Conservation (phyloP, 495 filamentous ascomycete species). For the Tetracladium marchalianum region DNA sequence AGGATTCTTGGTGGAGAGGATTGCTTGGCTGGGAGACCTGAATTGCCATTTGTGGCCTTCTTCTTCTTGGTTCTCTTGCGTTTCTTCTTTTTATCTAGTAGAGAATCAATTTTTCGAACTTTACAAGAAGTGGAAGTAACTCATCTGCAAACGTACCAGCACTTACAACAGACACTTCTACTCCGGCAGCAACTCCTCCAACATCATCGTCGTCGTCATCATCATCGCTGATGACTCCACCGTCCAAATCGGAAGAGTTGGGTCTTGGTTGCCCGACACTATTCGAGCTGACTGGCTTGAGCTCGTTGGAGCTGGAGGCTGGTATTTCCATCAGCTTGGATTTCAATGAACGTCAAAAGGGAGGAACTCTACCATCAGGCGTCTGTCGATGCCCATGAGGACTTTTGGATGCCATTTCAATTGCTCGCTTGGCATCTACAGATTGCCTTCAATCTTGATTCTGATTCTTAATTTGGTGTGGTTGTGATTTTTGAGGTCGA, state of each 20-base stretch:
- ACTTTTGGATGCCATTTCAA: conserved; percentile 18
- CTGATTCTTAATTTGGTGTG: background rate
- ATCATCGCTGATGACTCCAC: conserved; percentile 14
- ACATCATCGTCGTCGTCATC: conserved; percentile 15
- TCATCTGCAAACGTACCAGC: conserved; percentile 4
- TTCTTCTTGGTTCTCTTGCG: conserved; percentile 78
- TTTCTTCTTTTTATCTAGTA: conserved; percentile 32
- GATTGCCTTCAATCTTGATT: background rate
- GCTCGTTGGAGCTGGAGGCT: conserved; percentile 10
- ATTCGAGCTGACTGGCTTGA: conserved; percentile 10
- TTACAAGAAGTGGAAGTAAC: background rate
- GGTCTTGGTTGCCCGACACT: conserved; percentile 3
- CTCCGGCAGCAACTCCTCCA: conserved; percentile 2
- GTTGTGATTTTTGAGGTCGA: background rate
- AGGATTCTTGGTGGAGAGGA: conserved; percentile 65
- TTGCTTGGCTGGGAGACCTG: conserved; percentile 60
- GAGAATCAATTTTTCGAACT: background rate
- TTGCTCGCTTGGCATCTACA: background rate
- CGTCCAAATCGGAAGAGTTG: conserved; percentile 13
- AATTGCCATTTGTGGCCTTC: conserved; percentile 60
- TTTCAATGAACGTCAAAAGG: background rate
- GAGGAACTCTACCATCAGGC: conserved; percentile 8
- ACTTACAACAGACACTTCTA: background rate
- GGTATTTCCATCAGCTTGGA: background rate
- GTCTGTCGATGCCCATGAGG: conserved; percentile 14